phyloP scores from a whole-genome alignment of 441 rosid genomes.

The Pelargonium australe region DNA sequence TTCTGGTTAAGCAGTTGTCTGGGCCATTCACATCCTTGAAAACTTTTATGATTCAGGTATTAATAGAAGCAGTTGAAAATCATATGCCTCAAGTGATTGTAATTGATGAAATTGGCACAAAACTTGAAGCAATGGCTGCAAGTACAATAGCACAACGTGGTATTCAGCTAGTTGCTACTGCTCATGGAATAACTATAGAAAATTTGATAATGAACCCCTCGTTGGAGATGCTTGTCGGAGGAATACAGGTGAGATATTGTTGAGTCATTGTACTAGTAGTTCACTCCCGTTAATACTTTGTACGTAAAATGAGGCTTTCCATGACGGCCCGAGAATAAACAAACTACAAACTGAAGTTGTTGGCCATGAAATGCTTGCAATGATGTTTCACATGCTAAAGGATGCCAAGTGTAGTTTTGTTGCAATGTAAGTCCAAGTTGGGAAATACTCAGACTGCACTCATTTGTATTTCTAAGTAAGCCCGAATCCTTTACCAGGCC shows the following conservation, averaged over 20 bases:
- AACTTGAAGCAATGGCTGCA: constrained; percentile 91
- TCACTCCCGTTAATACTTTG: background rate
- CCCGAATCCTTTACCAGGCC: background rate
- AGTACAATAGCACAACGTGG: constrained; percentile 96
- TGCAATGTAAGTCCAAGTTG: background rate
- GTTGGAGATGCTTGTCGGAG: constrained; percentile 82
- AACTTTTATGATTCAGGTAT: constrained; percentile 38
- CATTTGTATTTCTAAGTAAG: background rate
- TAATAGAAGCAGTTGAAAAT: constrained; percentile 91
- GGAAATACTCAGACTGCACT: background rate
- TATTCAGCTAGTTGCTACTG: constrained; percentile 88
- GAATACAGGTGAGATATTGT: constrained; percentile 56
- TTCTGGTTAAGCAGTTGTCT: background rate
- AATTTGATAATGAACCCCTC: constrained; percentile 91
- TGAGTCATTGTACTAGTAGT: background rate
- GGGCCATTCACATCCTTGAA: constrained; percentile 5
- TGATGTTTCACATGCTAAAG: background rate
- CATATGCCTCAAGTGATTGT: constrained; percentile 96
- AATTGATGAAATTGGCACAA: constrained; percentile 93
- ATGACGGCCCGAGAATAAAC: too few relatives aligned
- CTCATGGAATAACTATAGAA: constrained; percentile 79
- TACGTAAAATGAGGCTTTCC: constrained; percentile 1
- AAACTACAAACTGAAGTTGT: too few relatives aligned
- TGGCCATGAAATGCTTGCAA: background rate
- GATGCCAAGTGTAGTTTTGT: background rate